Evolutionary conservation across 768 basidiomycete genomes (phyloP).

Genomic region (Tricholoma flavovirens): DNA sequence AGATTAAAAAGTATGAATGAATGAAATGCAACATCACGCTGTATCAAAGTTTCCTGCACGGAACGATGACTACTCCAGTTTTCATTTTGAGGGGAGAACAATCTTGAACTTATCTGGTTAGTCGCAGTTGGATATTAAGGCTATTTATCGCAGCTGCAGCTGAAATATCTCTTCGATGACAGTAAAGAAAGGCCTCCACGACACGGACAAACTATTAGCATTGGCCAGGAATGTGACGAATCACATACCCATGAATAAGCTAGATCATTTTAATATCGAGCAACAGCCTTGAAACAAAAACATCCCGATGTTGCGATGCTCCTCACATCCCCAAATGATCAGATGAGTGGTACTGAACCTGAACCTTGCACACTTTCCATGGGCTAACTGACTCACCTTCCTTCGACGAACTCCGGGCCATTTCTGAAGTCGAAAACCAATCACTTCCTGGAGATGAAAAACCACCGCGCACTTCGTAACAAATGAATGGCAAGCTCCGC

Average conservation of each 20-base stretch:
- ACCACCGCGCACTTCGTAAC: background rate
- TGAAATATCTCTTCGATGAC: background rate
- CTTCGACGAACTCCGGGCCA: slow-evolving; percentile 66
- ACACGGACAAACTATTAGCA: slow-evolving; percentile 58
- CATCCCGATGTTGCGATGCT: background rate
- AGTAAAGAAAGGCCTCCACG: slow-evolving; percentile 35
- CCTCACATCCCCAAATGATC: background rate
- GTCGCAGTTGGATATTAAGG: slow-evolving; percentile 75
- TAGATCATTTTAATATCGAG: slow-evolving; percentile 58
- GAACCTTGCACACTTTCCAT: background rate
- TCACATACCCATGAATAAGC: background rate
- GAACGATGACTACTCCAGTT: background rate
- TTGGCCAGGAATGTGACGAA: background rate
- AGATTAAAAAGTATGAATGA: slow-evolving; percentile 36
- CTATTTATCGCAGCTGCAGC: slow-evolving; percentile 41
- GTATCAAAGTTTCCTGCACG: background rate
- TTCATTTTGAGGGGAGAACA: slow-evolving; percentile 17
- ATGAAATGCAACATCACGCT: background rate
- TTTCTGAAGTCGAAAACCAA: slow-evolving; percentile 83
- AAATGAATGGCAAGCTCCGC: background rate
- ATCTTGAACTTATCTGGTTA: slow-evolving; percentile 18
- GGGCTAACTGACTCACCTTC: slow-evolving; percentile 6
- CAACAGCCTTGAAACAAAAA: slow-evolving; percentile 1
- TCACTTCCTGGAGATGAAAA: slow-evolving; percentile 79
- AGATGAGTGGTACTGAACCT: background rate